Evolutionary conservation across 2,329 filamentous ascomycete species (phyloP), one percentile per base, ranked within the genome.

Genomic region (Trichoderma sp.): DNA sequence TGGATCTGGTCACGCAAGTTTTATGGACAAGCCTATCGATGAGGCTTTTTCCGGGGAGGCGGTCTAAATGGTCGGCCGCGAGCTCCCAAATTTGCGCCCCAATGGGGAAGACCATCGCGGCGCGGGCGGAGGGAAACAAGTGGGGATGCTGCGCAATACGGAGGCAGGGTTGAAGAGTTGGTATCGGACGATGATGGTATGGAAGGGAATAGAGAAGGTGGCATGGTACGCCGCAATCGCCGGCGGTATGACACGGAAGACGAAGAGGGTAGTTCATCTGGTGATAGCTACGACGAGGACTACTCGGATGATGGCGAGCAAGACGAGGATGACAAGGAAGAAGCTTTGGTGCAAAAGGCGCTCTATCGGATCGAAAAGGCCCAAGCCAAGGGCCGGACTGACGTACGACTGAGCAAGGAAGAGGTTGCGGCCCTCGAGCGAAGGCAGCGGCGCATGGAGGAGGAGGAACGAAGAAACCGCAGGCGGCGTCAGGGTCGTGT

Each of bases 1-100:
- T n/a, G 24, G 7, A 27, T 41, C 9, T 8, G 97, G 97, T 86
- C 97, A 99, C 87, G 97, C 97, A 80, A 90, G 95, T 78, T 91
- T 98, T 84, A 92, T 98, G 93, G 96, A 98, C 85, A 98, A 98
- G 91, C 96, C 96, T 76, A 98, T 98, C 89, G 97, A 98, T 92
- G 96, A 97, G 95, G 95, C 95, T 98, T 99, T 99, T 98, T 98
- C 96, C 90, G 97, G 97, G 95, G 97, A 99, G 96, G 96, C 97
- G 95, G 97, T 99, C 94, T 99, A 98, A 92, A 91, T 97, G 95
- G 95, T 98, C 97, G 96, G 95, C 96, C 96, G 97, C 97, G 93
- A 97, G 93, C 95, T 98, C 96, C 95, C 91, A 89, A 92, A 92
- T 87, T 86, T 90, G 92, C 93, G 95, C 95, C 95, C 94, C 93